Evolutionary conservation across 2,329 filamentous ascomycete species (phyloP).

Genomic region (Dactylella cylindrospora): DNA sequence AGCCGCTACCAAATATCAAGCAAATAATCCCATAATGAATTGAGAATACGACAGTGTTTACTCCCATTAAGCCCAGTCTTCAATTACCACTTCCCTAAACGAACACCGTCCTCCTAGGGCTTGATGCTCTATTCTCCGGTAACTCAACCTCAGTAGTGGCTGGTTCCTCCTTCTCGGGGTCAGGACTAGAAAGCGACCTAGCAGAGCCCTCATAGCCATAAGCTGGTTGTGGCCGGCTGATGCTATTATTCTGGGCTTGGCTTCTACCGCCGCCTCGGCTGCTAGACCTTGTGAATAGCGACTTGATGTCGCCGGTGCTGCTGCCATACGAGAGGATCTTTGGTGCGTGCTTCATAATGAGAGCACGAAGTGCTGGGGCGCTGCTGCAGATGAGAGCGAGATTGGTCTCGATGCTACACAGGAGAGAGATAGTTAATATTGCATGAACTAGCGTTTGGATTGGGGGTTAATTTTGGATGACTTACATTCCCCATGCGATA

Average conservation of each 20-base stretch:
- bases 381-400: conserved; percentile 29
- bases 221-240: too few species aligned
- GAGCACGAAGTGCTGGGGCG: conserved; percentile 26
- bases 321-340: conserved; percentile 20
- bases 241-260: too few species aligned
- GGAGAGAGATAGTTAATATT: background rate
- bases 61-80: too few species aligned
- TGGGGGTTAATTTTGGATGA: background rate
- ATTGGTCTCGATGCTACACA: conserved; percentile 18
- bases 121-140: conserved; percentile 8
- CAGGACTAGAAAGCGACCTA: background rate
- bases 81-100: too few species aligned
- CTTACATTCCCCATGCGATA: conserved; percentile 36
- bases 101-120: background rate
- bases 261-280: conserved; percentile 1
- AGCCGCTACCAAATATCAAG: too few species aligned
- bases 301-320: conserved; percentile 9
- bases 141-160: conserved; percentile 11
- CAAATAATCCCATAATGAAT: too few species aligned
- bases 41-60: too few species aligned
- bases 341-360: conserved; percentile 27
- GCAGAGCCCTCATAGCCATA: too few species aligned
- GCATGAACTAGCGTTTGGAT: background rate
- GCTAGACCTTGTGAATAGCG: too few species aligned
- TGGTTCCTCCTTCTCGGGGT: conserved; percentile 9